These are phyloP conservation scores for Periconia macrospinosa DNA, from an alignment of 2,329 filamentous ascomycete species.

Conservation along the genomic window DNA sequence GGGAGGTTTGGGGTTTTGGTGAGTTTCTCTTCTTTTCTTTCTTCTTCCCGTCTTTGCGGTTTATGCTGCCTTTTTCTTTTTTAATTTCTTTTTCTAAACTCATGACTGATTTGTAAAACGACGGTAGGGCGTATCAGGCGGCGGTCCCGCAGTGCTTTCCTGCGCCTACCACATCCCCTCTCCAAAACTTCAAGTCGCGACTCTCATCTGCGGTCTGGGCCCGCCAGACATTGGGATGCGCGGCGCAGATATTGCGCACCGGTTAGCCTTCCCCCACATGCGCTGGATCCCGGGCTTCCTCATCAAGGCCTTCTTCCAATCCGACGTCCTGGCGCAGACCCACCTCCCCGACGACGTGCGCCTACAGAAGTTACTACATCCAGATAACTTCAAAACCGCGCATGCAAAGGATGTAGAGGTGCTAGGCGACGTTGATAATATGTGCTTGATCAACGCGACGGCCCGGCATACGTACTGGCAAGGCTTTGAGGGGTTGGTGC, in stretches of 20 bases:
- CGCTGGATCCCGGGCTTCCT: no score
- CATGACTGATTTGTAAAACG: no score
- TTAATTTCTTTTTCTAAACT: no score
- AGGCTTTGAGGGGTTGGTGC: slow-evolving; percentile 29
- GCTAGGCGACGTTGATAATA: no score
- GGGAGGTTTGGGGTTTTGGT: slow-evolving; percentile 29
- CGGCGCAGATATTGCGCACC: slow-evolving; percentile 23
- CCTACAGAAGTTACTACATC: slow-evolving; percentile 20
- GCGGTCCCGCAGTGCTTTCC: slow-evolving; percentile 35
- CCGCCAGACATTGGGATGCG: slow-evolving; percentile 41
- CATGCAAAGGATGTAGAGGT: slow-evolving; percentile 23
- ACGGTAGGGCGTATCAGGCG: slow-evolving; percentile 34
- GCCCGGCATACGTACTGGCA: slow-evolving; percentile 29
- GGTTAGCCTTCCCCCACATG: slow-evolving; percentile 30
- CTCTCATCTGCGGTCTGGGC: slow-evolving; percentile 35
- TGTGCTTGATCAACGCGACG: slow-evolving; percentile 16
- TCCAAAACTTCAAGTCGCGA: slow-evolving; percentile 22
- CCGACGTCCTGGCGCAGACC: slow-evolving; percentile 19
- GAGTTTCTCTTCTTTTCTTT: not conserved
- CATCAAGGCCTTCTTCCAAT: no score
- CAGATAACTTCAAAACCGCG: not conserved
- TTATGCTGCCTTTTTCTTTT: no score
- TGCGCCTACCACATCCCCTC: slow-evolving; percentile 25
- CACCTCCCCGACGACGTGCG: slow-evolving; percentile 38
- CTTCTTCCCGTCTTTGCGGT: no score